Evolutionary conservation across 441 rosid species (phyloP), one percentile per base, ranked within the genome.

Genomic region (Lepidium campestre): DNA sequence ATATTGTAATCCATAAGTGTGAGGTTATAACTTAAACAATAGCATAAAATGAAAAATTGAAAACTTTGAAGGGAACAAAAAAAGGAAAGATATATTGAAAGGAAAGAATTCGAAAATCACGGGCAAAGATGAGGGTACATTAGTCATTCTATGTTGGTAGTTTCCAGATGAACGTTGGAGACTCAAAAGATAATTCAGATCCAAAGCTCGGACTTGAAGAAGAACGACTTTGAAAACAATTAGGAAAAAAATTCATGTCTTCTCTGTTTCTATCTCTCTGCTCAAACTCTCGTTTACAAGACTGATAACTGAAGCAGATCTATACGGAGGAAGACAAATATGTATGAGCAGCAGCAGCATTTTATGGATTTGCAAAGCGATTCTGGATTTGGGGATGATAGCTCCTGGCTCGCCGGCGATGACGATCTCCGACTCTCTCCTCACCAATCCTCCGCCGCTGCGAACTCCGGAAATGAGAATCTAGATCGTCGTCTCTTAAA

Each of bases 401-500:
- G 83, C 62, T 87, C 93, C 12, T 89, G 91, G 91, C 84, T 86
- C 44, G 75, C 90, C 35, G 87, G 77, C 35, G 81, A 71, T 58
- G 74, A 66, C 68, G 57, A 72, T 75, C 77, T 78, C 18, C 62
- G 76, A 15, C 72, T 84, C 3, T 49, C 75, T 65, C 71, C 79
- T 70, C 83, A 63, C 74, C 75, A 46, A 39, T 72, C 79, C 17
- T 17, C 32, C 3, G 35, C 65, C 62, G 62, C 29, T 37, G n/a
- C 67, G 23, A 55, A 75, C n/a, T 44, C 68, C 50, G 76, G 76
- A 0, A 80, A 49, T 57, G 79, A 79, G 45, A 85, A 78, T 68
- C 73, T 94, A 18, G 92, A 89, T 78, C 97, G 83, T 47, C 85
- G 70, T 73, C 96, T 91, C 57, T 86, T 79, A 68, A 88, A 89